Evolutionary conservation across 768 basidiomycete genomes (phyloP).

Genomic region (Boletus patriciae): DNA sequence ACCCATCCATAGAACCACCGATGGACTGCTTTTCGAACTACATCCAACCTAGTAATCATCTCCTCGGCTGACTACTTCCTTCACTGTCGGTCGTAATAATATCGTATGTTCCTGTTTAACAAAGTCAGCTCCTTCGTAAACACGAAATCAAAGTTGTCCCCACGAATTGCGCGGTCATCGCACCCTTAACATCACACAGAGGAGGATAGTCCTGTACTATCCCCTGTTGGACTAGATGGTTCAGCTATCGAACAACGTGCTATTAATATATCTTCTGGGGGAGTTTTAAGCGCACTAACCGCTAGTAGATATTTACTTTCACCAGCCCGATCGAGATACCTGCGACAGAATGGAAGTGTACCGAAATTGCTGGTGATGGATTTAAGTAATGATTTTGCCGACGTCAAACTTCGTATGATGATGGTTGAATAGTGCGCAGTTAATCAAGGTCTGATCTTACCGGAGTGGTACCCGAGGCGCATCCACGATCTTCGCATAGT

Average conservation of each 20-base stretch:
- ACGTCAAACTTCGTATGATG: conserved; percentile 59
- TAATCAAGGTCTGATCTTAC: conserved; percentile 42
- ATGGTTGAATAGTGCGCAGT: neutral
- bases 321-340: conserved; percentile 90
- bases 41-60: conserved; percentile 62
- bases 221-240: conserved; percentile 83
- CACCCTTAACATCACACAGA: conserved; percentile 76
- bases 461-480: conserved; percentile 72
- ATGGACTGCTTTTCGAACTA: conserved; percentile 3
- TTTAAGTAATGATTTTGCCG: conserved; percentile 82
- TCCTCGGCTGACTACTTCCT: conserved; percentile 82
- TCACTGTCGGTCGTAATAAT: conserved; percentile 77
- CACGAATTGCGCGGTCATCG: conserved; percentile 95
- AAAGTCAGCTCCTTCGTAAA: conserved; percentile 5
- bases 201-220: conserved; percentile 94
- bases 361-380: conserved; percentile 92
- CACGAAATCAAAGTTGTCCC: conserved; percentile 27
- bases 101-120: conserved; percentile 77
- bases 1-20: neutral
- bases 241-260: conserved; percentile 53
- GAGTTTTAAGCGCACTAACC: conserved; percentile 42
- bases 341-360: conserved; percentile 91
- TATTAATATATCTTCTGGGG: neutral
- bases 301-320: conserved; percentile 93
- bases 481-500: conserved; percentile 77